These are phyloP conservation scores for Endocalyx cinctus DNA, from an alignment of 2,329 filamentous ascomycete species.

Conservation along the genomic window DNA sequence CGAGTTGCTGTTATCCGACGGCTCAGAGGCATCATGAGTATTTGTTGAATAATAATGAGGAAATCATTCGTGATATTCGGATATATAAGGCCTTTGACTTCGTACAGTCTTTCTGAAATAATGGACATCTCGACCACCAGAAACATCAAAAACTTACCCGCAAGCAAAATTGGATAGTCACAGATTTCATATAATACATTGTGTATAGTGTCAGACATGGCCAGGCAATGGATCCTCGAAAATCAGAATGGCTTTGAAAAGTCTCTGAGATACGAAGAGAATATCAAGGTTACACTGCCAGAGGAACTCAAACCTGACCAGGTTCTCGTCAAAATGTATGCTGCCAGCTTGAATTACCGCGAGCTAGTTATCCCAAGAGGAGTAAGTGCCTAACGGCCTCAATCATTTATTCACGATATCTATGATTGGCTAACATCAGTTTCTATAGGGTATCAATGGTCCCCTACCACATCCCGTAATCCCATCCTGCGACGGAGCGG, in stretches of 20 bases:
- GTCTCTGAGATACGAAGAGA: conserved; percentile 28
- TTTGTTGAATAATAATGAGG: too few relatives aligned
- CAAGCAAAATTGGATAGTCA: too few relatives aligned
- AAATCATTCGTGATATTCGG: too few relatives aligned
- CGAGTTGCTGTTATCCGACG: too few relatives aligned
- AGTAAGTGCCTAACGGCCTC: conserved; percentile 1
- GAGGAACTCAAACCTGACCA: conserved; percentile 44
- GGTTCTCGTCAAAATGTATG: conserved; percentile 47
- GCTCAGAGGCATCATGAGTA: too few relatives aligned
- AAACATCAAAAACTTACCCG: too few relatives aligned
- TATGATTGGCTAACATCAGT: not conserved
- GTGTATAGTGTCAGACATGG: conserved; percentile 16
- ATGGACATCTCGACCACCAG: too few relatives aligned
- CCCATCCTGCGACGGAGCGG: conserved; percentile 43
- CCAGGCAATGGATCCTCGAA: conserved; percentile 27
- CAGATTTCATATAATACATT: too few relatives aligned
- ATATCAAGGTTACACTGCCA: conserved; percentile 10
- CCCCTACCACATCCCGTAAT: conserved; percentile 10
- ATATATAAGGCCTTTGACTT: too few relatives aligned
- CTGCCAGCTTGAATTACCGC: conserved; percentile 35
- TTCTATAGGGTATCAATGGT: conserved; percentile 15
- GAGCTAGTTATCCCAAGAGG: conserved; percentile 30
- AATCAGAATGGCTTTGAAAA: conserved; percentile 30
- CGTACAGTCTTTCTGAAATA: too few relatives aligned
- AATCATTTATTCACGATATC: not conserved